Evolutionary conservation across 306 rosid genomes (phyloP).

Genomic region (Vigna hirtella): DNA sequence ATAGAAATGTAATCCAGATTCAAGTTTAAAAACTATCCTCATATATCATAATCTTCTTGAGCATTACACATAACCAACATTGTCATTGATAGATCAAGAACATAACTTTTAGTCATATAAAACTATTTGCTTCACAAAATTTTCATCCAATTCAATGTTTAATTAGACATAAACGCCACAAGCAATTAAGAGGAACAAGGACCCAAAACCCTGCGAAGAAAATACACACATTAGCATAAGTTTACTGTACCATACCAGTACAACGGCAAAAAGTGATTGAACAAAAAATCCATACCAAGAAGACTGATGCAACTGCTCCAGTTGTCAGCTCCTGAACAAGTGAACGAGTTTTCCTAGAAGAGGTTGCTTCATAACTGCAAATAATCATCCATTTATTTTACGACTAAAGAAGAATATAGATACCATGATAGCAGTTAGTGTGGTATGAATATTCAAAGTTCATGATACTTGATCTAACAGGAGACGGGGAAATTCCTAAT

Average conservation of each 20-base stretch:
- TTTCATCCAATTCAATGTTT: conserved; percentile 36
- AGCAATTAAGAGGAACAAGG: conserved; percentile 92
- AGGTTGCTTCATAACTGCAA: conserved; percentile 88
- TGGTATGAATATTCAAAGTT: conserved; percentile 14
- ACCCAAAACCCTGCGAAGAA: conserved; percentile 80
- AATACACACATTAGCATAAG: conserved; percentile 25
- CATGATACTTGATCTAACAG: conserved; percentile 32
- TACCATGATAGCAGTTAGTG: conserved; percentile 1
- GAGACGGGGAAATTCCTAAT: conserved; percentile 31
- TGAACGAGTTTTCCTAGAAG: conserved; percentile 83
- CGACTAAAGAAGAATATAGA: not conserved
- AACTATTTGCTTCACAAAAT: conserved; percentile 56
- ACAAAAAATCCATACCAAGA: conserved; percentile 62
- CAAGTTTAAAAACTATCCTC: conserved; percentile 36
- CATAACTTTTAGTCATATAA: conserved; percentile 36
- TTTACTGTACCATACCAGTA: conserved; percentile 36
- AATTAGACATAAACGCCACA: conserved; percentile 87
- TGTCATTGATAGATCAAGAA: conserved; percentile 35
- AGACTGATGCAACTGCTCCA: conserved; percentile 85
- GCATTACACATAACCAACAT: conserved; percentile 42
- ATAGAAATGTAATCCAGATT: not conserved
- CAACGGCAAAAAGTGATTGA: conserved; percentile 26
- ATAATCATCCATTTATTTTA: conserved; percentile 26
- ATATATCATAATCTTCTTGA: conserved; percentile 38
- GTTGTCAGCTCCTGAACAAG: conserved; percentile 81